Conservation (phyloP, 192 early-diverging fungal genomes). For the Podila minutissima region DNA sequence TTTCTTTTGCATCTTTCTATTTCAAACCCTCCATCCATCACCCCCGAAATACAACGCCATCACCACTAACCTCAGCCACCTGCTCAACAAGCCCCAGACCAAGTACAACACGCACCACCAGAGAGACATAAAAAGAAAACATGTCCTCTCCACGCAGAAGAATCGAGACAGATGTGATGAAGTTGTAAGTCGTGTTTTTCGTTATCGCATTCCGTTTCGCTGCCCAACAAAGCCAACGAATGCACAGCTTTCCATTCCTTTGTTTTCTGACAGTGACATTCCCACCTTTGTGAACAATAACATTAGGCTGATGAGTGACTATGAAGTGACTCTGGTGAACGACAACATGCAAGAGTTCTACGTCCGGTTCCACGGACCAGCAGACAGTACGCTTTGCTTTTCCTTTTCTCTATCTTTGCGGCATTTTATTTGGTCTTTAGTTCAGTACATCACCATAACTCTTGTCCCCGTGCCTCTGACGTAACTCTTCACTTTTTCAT, state of each 20-base stretch:
- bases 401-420: background rate
- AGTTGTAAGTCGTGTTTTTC: constrained; percentile 75
- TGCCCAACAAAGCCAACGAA: background rate
- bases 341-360: constrained; percentile 99
- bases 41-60: background rate
- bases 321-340: constrained; percentile 98
- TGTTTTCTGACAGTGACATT: background rate
- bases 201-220: background rate
- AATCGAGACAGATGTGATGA: constrained; percentile 99
- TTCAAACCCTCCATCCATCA: background rate
- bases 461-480: constrained; percentile 1
- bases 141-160: constrained; percentile 93
- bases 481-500: background rate
- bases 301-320: constrained; percentile 96
- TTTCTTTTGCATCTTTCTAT: background rate
- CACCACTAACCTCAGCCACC: background rate
- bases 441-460: constrained; percentile 1
- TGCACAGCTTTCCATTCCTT: background rate
- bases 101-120: background rate
- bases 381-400: constrained; percentile 79
- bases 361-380: constrained; percentile 91
- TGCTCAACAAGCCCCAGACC: background rate
- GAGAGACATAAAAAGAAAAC: constrained; percentile 1
- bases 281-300: background rate
- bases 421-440: constrained; percentile 2